A percentile compares a stretch with the other conserved stretches of the same genome.
Conservation (phyloP, 2,329 filamentous ascomycete genomes). For the Lasiodiplodia theobromae region DNA sequence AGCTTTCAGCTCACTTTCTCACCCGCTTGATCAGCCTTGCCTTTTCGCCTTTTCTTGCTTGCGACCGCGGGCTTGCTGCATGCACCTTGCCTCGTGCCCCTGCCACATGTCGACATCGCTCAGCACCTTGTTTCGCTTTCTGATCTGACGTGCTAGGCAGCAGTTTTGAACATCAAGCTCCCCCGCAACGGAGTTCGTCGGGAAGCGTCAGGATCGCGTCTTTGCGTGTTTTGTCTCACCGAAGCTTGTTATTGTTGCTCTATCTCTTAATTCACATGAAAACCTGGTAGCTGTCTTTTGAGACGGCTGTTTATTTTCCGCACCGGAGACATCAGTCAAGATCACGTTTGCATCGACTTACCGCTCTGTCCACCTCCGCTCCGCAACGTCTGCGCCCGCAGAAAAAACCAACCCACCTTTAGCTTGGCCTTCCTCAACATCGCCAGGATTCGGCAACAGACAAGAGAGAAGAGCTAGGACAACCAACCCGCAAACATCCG, state of each 20-base stretch:
- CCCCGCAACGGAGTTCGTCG: neutral
- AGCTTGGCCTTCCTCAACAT: neutral
- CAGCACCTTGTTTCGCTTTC: neutral
- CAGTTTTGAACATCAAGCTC: conserved; percentile 11
- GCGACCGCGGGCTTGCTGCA: neutral
- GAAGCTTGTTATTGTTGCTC: neutral
- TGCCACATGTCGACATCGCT: conserved; percentile 5
- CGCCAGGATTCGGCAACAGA: neutral
- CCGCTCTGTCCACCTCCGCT: neutral
- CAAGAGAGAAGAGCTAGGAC: neutral
- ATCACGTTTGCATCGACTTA: neutral
- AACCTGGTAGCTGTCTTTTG: neutral
- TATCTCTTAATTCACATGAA: neutral
- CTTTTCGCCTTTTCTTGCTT: neutral
- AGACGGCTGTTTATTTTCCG: neutral
- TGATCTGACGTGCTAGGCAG: conserved; percentile 2
- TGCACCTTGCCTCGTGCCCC: neutral
- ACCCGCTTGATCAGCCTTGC: neutral
- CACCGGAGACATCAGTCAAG: neutral
- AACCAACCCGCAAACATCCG: neutral
- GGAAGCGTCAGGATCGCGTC: neutral
- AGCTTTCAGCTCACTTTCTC: conserved; percentile 1
- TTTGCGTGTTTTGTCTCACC: neutral
- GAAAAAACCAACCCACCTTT: neutral
- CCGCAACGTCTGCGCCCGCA: neutral